Evolutionary conservation across 352 stramenopile genomes (phyloP).

Genomic region (Sclerospora graminicola): DNA sequence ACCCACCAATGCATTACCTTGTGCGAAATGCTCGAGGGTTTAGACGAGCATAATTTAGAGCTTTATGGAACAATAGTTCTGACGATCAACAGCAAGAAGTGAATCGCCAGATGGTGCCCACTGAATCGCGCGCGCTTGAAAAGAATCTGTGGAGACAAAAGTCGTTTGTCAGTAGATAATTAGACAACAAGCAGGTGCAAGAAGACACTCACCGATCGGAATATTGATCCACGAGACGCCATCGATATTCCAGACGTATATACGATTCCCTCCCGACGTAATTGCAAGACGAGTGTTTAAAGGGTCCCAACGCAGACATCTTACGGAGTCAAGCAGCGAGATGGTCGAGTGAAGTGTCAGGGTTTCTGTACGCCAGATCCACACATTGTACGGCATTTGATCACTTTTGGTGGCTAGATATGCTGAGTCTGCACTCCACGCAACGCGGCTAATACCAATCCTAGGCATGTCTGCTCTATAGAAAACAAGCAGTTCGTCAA

Average conservation of each 20-base stretch:
- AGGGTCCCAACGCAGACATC: constrained; percentile 57
- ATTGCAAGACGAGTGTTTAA: constrained; percentile 39
- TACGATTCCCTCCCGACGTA: constrained; percentile 42
- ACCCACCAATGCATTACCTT: too few species aligned
- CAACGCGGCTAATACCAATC: constrained; percentile 52
- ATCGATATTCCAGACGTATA: constrained; percentile 58
- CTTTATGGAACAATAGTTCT: constrained; percentile 62
- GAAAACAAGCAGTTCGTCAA: background rate
- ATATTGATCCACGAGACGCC: constrained; percentile 71
- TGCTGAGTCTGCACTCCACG: constrained; percentile 58
- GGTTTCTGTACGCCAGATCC: constrained; percentile 72
- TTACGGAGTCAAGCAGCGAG: constrained; percentile 50
- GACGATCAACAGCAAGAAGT: constrained; percentile 41
- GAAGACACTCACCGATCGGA: constrained; percentile 26
- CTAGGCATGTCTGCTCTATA: constrained; percentile 58
- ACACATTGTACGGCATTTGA: constrained; percentile 77
- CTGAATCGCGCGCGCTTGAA: constrained; percentile 55
- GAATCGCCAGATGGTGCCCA: constrained; percentile 47
- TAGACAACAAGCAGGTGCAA: background rate
- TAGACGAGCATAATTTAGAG: constrained; percentile 16
- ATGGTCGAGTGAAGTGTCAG: constrained; percentile 58
- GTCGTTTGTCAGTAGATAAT: background rate
- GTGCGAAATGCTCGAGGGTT: background rate
- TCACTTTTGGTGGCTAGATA: constrained; percentile 75
- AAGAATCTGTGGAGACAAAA: constrained; percentile 29